Evolutionary conservation across 2,329 filamentous ascomycete species (phyloP), one percentile per base, ranked within the genome.

Genomic region (Fusarium graminum): DNA sequence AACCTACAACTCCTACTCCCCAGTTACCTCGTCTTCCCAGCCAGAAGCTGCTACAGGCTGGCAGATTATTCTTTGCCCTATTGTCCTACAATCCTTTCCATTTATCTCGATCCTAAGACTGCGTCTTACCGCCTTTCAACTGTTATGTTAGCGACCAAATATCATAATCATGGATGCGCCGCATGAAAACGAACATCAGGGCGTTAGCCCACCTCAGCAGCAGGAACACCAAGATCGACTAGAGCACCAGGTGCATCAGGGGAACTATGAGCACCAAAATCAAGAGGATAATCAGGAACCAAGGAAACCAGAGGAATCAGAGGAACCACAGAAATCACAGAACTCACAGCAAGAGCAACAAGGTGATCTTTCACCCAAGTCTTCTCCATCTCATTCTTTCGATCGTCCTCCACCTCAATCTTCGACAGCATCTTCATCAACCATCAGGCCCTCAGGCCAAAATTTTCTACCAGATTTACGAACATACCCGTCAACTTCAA

Each of bases 91-190:
- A 17, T 14, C 40, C 42, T 51, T 26, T 46, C 32, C 28, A 34
- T 63, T 19, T 49, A 30, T 38, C 49, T 52, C 30, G 36, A 52
- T 25, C 42, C 38, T 25, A 56, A 22, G 29, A 26, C 40, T 36
- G 34, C 16, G 29, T 7, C 40, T 41, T 61, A 45, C 47, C 50
- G 36, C 39, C 32, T 63, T 58, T 51, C 51, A 57, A 60, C 65
- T 65, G 51, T 62, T 60, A 63, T 61, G 59, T 71, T 63, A 36
- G 62, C 50, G 43, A 63, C 34, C 47, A 61, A 44, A 30, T 47
- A 63, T 54, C 26, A 43, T 62, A 63, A 51, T 30, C 42, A 74
- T 74, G 72, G 70, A 72, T 56, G 46, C 57, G 49, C 41, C 64
- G 14, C 70, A 56, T 17, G 64, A 67, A 26, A 61, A 32, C 40